Conservation (phyloP, 306 rosid genomes). For the Parietaria judaica region DNA sequence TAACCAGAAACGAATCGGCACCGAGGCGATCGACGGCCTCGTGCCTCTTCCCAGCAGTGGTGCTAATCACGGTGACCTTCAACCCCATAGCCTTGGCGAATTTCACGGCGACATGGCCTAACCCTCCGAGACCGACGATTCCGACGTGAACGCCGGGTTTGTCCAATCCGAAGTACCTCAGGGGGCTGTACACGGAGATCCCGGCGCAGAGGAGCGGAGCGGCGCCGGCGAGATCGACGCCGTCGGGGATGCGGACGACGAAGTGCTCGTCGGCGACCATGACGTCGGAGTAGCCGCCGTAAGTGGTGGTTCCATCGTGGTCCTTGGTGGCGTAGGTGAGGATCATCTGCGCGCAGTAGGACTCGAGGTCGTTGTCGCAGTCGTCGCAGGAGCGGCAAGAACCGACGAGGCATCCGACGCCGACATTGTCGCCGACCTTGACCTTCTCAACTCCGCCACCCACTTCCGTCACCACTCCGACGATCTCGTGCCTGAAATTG, state of each 20-base stretch:
- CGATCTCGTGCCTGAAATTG: slow-evolving; percentile 21
- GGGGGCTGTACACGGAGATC: slow-evolving; percentile 26
- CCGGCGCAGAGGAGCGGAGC: slow-evolving; percentile 30
- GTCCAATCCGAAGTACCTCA: slow-evolving; percentile 13
- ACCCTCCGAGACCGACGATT: slow-evolving; percentile 26
- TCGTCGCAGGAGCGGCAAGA: slow-evolving; percentile 13
- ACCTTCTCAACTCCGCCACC: slow-evolving; percentile 17
- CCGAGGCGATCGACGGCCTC: slow-evolving; percentile 24
- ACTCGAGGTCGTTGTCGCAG: slow-evolving; percentile 16
- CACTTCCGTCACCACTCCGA: slow-evolving; percentile 19
- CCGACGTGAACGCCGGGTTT: slow-evolving; percentile 17
- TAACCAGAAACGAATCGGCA: slow-evolving; percentile 21
- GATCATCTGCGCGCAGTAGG: slow-evolving; percentile 11
- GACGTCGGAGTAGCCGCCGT: slow-evolving; percentile 22
- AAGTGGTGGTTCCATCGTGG: slow-evolving; percentile 18
- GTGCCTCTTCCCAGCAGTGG: slow-evolving; percentile 7
- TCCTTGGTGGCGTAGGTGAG: slow-evolving; percentile 6
- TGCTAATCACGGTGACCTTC: slow-evolving; percentile 24
- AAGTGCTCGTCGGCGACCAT: slow-evolving; percentile 21
- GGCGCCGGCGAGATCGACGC: slow-evolving; percentile 10
- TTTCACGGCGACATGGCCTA: slow-evolving; percentile 26
- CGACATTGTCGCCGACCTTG: slow-evolving; percentile 21
- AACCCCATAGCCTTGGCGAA: slow-evolving; percentile 24
- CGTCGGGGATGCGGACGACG: slow-evolving; percentile 3
- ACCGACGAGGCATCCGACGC: slow-evolving; percentile 20